These are phyloP conservation scores for Podospora comata DNA, from an alignment of 495 filamentous ascomycete species.

Conservation along the genomic window DNA sequence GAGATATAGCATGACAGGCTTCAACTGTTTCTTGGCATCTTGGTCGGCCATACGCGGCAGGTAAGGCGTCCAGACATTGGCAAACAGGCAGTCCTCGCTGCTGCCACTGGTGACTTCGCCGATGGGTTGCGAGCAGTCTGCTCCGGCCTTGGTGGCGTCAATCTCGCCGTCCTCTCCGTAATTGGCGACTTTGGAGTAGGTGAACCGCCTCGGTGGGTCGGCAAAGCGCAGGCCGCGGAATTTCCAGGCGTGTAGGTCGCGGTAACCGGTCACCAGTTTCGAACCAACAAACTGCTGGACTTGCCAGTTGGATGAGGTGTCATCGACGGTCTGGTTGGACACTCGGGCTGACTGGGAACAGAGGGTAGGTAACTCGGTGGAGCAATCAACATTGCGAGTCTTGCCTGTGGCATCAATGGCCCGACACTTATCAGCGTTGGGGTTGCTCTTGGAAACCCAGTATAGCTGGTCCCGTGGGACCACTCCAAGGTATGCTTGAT, in stretches of 20 bases:
- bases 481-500: constrained; percentile 30
- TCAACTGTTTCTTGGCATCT: constrained; percentile 19
- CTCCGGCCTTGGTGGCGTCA: constrained; percentile 24
- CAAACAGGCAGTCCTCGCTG: constrained; percentile 41
- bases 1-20: constrained; percentile 41
- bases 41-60: constrained; percentile 26
- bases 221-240: constrained; percentile 46
- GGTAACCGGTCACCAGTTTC: constrained; percentile 37
- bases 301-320: constrained; percentile 35
- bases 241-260: constrained; percentile 39
- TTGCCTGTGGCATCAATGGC: constrained; percentile 31
- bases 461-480: constrained; percentile 30
- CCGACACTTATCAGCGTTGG: constrained; percentile 21
- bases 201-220: constrained; percentile 36
- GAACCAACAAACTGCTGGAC: constrained; percentile 29
- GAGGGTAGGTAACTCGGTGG: constrained; percentile 28
- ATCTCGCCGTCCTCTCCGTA: constrained; percentile 23
- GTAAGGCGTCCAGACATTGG: constrained; percentile 42
- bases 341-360: constrained; percentile 40
- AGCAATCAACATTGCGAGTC: constrained; percentile 21
- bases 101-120: constrained; percentile 31
- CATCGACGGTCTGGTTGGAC: constrained; percentile 27
- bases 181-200: constrained; percentile 28
- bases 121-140: constrained; percentile 36
- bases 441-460: constrained; percentile 33